Evolutionary conservation across 2,329 filamentous ascomycete genomes (phyloP), one percentile per base, ranked within the genome.

Genomic region (Sclerotiophoma versabilis): DNA sequence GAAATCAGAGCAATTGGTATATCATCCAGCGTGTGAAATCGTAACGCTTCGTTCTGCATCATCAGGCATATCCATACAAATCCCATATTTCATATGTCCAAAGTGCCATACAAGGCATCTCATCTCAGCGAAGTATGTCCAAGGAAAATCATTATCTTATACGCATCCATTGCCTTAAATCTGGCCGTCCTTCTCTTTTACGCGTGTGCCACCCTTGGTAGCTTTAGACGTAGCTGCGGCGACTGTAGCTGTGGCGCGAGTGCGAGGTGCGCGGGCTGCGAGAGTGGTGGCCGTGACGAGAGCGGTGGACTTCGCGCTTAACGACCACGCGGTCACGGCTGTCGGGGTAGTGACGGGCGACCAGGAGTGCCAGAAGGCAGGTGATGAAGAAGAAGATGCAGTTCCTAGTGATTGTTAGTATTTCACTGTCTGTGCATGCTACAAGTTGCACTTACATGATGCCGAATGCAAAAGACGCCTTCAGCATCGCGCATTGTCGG

Each of bases 401-500:
- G 66, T 74, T 73, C 70, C 72, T 75, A 36, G 12, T 8, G 0
- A 5, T 26, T 1, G 51, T 77, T 76, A 70, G 62, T 20, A 14
- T 54, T 9, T 22, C 14, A 9, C 26, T 17, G 5, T 8, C 4
- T 7, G 6, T 4, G 10, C 5, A 2, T n/a, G 11, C 5, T 9
- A 19, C 15, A 20, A 64, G 79, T 77, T 75, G 93, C 76, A 64
- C 79, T 77, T 75, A 93, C 76, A 97, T 96, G 74, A 98, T 97
- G 42, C 85, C 92, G 64, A 97, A 87, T 2, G 92, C 93, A 77
- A 92, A 98, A 63, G 82, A 84, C 1, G 93, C 89, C 84, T 97
- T 98, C 70, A 96, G 85, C 91, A 97, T 95, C 43, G 89, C 85
- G 77, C 93, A 98, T 5, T 86, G 85, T 81, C 93, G 93, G 75